These are phyloP conservation scores for Syzygium aqueum DNA, from an alignment of 345 rosid genomes.

Conservation along the genomic window DNA sequence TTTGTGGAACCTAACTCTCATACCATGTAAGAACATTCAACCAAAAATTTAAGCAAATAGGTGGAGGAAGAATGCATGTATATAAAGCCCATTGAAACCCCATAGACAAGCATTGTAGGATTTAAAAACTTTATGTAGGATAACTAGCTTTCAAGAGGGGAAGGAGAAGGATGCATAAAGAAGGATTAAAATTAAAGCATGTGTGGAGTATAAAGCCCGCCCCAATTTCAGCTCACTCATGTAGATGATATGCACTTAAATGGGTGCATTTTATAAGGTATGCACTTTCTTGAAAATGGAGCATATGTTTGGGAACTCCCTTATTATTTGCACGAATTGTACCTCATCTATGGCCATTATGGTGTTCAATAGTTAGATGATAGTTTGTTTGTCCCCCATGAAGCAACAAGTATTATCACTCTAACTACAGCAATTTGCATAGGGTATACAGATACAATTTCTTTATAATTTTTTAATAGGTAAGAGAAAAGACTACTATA, in stretches of 20 bases:
- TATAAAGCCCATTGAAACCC: not conserved
- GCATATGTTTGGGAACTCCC: not conserved
- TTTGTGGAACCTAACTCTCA: not conserved
- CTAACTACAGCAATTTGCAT: not conserved
- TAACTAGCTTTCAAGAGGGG: not conserved
- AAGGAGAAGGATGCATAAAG: not conserved
- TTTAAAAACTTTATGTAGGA: not conserved
- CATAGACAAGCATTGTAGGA: not conserved
- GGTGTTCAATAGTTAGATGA: not conserved
- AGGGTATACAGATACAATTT: not conserved
- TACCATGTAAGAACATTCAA: not conserved
- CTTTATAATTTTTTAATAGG: not conserved
- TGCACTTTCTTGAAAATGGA: not conserved
- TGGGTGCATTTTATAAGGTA: not conserved
- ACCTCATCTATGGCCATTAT: not conserved
- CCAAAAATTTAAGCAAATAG: not conserved
- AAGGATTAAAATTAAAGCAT: not conserved
- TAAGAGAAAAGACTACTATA: not conserved
- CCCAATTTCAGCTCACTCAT: not conserved
- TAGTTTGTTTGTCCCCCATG: not conserved
- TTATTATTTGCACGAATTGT: not conserved
- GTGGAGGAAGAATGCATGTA: not conserved
- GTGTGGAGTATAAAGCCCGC: not conserved
- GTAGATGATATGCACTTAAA: not conserved
- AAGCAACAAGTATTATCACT: not conserved